phyloP scores from a whole-genome alignment of 2,329 filamentous ascomycete species.

The Sphaerulina musiva region DNA sequence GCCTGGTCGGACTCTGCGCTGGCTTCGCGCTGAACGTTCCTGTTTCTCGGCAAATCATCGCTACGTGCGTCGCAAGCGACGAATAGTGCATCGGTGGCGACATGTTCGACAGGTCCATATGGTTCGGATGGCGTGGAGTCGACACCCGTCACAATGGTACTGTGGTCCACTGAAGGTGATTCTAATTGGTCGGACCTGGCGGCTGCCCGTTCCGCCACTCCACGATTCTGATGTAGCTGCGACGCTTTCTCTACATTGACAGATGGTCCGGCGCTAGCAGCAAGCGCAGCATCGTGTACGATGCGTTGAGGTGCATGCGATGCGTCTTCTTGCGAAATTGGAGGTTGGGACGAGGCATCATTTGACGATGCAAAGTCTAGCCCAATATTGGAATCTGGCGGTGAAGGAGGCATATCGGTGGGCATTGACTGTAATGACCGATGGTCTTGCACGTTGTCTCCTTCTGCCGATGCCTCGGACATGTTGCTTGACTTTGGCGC shows the following conservation, averaged over 20 bases:
- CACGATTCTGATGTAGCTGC: background rate
- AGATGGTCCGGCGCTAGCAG: background rate
- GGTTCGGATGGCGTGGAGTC: background rate
- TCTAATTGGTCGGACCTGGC: constrained; percentile 6
- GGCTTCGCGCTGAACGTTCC: background rate
- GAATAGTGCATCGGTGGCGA: constrained; percentile 2
- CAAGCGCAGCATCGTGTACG: background rate
- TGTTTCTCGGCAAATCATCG: constrained; percentile 2
- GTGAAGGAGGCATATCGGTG: constrained; percentile 32
- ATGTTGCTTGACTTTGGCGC: constrained; percentile 5
- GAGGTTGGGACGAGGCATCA: constrained; percentile 1
- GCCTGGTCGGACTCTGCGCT: background rate
- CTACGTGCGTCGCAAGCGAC: background rate
- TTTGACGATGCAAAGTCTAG: constrained; percentile 18
- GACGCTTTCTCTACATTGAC: constrained; percentile 1
- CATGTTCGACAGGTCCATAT: background rate
- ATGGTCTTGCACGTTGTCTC: background rate
- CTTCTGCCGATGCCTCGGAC: background rate
- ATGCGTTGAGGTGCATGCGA: constrained; percentile 2
- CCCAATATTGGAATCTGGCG: constrained; percentile 32
- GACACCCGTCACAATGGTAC: background rate
- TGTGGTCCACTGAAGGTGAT: background rate
- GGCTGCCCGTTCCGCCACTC: background rate
- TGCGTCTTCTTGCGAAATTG: constrained; percentile 1
- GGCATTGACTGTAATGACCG: constrained; percentile 29